These are phyloP conservation scores for Garcia nutans DNA, from an alignment of 345 rosid genomes.

Conservation along the genomic window DNA sequence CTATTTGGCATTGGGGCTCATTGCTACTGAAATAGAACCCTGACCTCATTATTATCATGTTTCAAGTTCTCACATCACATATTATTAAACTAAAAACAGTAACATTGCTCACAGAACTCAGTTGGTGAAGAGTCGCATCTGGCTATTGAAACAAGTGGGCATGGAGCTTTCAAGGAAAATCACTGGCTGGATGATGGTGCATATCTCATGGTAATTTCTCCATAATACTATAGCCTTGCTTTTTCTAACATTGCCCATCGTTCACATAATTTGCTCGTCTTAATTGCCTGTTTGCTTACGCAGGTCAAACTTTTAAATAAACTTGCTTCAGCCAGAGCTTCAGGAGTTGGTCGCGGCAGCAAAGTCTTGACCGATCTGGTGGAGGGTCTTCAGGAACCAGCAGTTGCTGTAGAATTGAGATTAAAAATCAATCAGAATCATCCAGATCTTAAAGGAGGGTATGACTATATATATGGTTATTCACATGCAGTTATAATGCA, in stretches of 20 bases:
- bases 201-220: slow-evolving; percentile 77
- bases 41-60: background rate
- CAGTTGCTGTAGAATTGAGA: slow-evolving; percentile 72
- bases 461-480: slow-evolving; percentile 21
- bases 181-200: slow-evolving; percentile 99
- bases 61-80: background rate
- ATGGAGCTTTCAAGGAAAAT: slow-evolving; percentile 95
- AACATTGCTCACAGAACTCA: slow-evolving; percentile 59
- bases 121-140: slow-evolving; percentile 85
- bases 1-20: background rate
- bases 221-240: background rate
- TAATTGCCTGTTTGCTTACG: background rate
- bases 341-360: slow-evolving; percentile 68
- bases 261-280: background rate
- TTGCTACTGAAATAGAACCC: background rate
- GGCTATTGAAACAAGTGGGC: slow-evolving; percentile 98
- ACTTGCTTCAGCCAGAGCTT: slow-evolving; percentile 87
- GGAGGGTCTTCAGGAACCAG: slow-evolving; percentile 79
- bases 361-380: slow-evolving; percentile 84
- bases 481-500: background rate
- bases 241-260: background rate
- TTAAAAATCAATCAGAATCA: slow-evolving; percentile 82
- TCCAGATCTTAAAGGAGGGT: slow-evolving; percentile 92
- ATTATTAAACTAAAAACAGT: slow-evolving; percentile 16
- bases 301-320: slow-evolving; percentile 94